Conservation (phyloP, 352 stramenopile genomes). For the Globisporangium abappressorium region DNA sequence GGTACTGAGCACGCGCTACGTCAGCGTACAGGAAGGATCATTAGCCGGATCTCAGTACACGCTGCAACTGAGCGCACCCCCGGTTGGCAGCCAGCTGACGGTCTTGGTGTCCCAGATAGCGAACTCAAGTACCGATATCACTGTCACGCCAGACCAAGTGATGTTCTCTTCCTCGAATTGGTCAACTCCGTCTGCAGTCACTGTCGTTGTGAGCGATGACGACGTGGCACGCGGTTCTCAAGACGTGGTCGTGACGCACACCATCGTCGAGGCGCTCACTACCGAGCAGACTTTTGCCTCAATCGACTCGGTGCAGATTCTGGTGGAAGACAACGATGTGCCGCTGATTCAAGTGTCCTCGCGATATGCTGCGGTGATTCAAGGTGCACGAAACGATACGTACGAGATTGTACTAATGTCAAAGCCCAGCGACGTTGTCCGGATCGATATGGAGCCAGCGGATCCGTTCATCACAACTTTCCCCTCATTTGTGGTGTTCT, state of each 20-base stretch:
- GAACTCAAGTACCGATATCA: slow-evolving; percentile 11
- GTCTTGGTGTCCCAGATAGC: slow-evolving; percentile 6
- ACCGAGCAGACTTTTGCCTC: slow-evolving; percentile 32
- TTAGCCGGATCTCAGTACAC: slow-evolving; percentile 27
- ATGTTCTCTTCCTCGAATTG: slow-evolving; percentile 49
- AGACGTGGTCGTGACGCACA: slow-evolving; percentile 32
- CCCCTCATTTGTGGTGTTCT: slow-evolving; percentile 37
- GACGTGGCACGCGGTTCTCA: slow-evolving; percentile 18
- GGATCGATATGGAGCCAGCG: slow-evolving; percentile 26
- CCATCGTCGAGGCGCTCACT: slow-evolving; percentile 28
- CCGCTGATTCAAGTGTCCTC: slow-evolving; percentile 50
- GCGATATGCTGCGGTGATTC: slow-evolving; percentile 41
- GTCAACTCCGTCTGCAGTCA: slow-evolving; percentile 27
- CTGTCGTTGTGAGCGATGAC: slow-evolving; percentile 26
- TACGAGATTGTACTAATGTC: slow-evolving; percentile 50
- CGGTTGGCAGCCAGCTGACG: slow-evolving; percentile 6
- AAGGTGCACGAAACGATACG: slow-evolving; percentile 44
- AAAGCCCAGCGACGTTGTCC: slow-evolving; percentile 35
- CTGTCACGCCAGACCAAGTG: slow-evolving; percentile 29
- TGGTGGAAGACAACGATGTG: slow-evolving; percentile 53
- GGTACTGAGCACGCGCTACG: slow-evolving; percentile 26
- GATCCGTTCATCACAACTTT: slow-evolving; percentile 13
- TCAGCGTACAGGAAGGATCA: slow-evolving; percentile 30
- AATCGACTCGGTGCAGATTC: slow-evolving; percentile 29
- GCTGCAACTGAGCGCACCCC: slow-evolving; percentile 42